Percentiles rank a stretch among this genome's conserved stretches.
phyloP scores from a whole-genome alignment of 495 filamentous ascomycete genomes.

The Aspergillus diversus region DNA sequence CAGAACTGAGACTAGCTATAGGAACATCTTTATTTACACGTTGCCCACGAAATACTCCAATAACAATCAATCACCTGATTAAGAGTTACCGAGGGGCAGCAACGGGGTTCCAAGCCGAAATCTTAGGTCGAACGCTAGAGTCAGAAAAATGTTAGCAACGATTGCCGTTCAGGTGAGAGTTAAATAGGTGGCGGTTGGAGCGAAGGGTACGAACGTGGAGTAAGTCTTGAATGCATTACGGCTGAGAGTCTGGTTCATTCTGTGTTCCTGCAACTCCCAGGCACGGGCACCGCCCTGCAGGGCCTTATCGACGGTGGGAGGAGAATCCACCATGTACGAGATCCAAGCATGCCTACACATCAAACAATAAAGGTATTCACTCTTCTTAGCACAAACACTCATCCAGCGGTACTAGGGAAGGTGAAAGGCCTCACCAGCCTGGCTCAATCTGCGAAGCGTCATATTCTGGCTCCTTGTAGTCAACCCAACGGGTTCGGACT shows the following conservation, averaged over 20 bases:
- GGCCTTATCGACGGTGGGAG: constrained; percentile 75
- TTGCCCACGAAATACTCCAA: constrained; percentile 18
- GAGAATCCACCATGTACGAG: constrained; percentile 87
- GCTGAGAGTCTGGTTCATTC: constrained; percentile 71
- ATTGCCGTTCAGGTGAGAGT: background rate
- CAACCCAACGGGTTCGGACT: constrained; percentile 98
- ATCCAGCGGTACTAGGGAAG: background rate
- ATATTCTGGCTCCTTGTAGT: constrained; percentile 87
- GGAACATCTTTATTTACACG: constrained; percentile 51
- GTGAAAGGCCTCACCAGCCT: constrained; percentile 66
- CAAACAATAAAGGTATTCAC: background rate
- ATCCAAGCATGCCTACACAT: constrained; percentile 89
- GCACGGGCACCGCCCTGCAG: constrained; percentile 63
- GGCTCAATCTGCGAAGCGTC: constrained; percentile 94
- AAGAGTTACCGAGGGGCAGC: constrained; percentile 48
- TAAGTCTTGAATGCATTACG: constrained; percentile 89
- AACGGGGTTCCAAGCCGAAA: constrained; percentile 48
- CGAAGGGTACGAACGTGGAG: constrained; percentile 71
- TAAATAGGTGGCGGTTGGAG: background rate
- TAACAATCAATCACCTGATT: constrained; percentile 2
- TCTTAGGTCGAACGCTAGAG: constrained; percentile 45
- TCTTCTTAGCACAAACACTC: constrained; percentile 4
- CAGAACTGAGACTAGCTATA: constrained; percentile 34
- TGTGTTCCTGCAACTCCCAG: constrained; percentile 79
- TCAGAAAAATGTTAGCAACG: constrained; percentile 1